Percentiles rank a stretch among this genome's conserved stretches.
Conservation (phyloP, 164 flowering plant genomes). For the Litsea cubeba region DNA sequence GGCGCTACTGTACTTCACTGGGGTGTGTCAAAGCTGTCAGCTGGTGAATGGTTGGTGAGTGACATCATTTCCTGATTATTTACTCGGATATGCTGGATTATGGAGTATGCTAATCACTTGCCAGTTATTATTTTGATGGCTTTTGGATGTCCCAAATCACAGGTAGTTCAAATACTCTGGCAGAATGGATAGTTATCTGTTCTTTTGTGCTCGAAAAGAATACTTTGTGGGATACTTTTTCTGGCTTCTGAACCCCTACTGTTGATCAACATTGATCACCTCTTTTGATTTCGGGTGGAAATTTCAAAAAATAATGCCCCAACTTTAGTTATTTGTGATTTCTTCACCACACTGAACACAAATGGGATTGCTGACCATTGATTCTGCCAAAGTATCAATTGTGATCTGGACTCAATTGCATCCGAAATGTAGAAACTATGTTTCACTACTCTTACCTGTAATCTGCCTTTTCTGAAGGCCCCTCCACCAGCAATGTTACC, state of each 20-base stretch:
- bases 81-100: neutral
- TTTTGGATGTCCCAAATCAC: neutral
- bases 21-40: conserved; percentile 34
- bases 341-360: neutral
- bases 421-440: neutral
- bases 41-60: conserved; percentile 47
- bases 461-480: conserved; percentile 17
- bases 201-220: neutral
- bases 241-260: too few species aligned
- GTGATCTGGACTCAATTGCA: too few species aligned
- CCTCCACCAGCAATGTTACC: conserved; percentile 39
- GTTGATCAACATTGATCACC: neutral
- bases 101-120: neutral
- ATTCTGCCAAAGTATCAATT: neutral
- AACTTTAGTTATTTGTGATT: neutral
- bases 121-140: too few species aligned
- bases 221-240: neutral
- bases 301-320: neutral
- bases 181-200: neutral
- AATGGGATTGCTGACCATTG: neutral
- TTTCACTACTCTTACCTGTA: neutral
- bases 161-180: neutral
- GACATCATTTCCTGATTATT: neutral
- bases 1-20: conserved; percentile 37
- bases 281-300: neutral